phyloP scores from a whole-genome alignment of 129 eudicot genomes.

The Chrysanthemum seticuspe region DNA sequence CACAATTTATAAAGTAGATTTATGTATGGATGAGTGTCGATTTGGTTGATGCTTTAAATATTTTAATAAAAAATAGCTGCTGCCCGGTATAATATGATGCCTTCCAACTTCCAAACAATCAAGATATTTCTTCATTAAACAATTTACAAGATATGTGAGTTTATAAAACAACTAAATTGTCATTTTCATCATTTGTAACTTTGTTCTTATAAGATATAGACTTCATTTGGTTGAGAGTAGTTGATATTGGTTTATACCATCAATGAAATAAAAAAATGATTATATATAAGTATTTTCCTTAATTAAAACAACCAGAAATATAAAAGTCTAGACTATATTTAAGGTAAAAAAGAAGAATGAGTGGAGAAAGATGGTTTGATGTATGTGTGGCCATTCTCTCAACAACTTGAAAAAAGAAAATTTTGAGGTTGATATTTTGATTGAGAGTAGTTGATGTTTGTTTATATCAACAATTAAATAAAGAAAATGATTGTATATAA shows the following conservation, averaged over 20 bases:
- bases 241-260: background rate
- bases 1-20: conserved; percentile 25
- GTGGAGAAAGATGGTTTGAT: conserved; percentile 32
- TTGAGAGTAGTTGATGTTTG: background rate
- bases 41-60: conserved; percentile 23
- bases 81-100: conserved; percentile 10
- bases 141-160: background rate
- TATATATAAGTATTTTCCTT: background rate
- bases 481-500: background rate
- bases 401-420: conserved; percentile 32
- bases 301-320: background rate
- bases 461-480: too few relatives aligned
- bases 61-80: conserved; percentile 21
- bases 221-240: background rate
- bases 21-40: conserved; percentile 30
- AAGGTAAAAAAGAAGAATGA: conserved; percentile 13
- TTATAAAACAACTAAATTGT: background rate
- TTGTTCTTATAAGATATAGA: background rate
- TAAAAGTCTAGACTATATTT: background rate
- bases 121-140: conserved; percentile 16
- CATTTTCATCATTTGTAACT: background rate
- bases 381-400: conserved; percentile 35
- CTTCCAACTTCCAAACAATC: conserved; percentile 20
- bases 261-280: background rate
- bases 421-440: background rate